A percentile compares a stretch with the other conserved stretches of the same genome.
phyloP scores from a whole-genome alignment of 148 eudicot species.

The Polygonum aviculare region DNA sequence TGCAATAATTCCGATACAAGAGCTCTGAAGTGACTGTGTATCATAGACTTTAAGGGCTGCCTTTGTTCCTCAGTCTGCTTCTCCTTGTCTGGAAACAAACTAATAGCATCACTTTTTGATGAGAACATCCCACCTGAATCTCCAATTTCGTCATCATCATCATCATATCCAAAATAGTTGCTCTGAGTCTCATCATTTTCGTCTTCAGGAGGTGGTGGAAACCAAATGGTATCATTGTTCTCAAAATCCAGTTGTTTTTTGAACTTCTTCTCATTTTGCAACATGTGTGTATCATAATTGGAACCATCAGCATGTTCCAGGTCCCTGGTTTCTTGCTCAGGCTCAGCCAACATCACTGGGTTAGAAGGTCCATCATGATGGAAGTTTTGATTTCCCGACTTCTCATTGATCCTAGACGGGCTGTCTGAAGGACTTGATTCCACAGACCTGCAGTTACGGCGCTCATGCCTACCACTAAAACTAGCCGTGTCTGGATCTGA shows the following conservation, averaged over 20 bases:
- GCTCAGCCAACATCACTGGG: slow-evolving; percentile 35
- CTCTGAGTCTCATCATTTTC: slow-evolving; percentile 55
- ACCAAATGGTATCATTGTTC: slow-evolving; percentile 65
- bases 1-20: slow-evolving; percentile 86
- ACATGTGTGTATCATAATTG: slow-evolving; percentile 30
- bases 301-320: slow-evolving; percentile 27
- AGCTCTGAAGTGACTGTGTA: slow-evolving; percentile 89
- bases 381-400: slow-evolving; percentile 37
- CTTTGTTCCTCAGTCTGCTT: slow-evolving; percentile 38
- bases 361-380: slow-evolving; percentile 29
- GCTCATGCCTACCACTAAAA: slow-evolving; percentile 61
- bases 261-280: slow-evolving; percentile 24
- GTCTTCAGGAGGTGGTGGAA: slow-evolving; percentile 83
- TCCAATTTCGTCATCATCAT: slow-evolving; percentile 72
- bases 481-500: slow-evolving; percentile 74
- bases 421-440: slow-evolving; percentile 85
- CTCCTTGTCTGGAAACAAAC: slow-evolving; percentile 32
- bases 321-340: slow-evolving; percentile 28
- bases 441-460: slow-evolving; percentile 49
- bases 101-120: slow-evolving; percentile 31
- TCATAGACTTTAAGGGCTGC: slow-evolving; percentile 47
- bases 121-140: slow-evolving; percentile 40
- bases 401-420: slow-evolving; percentile 76
- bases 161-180: slow-evolving; percentile 59
- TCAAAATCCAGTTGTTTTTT: slow-evolving; percentile 65